Evolutionary conservation across 1,139 yeast genomes (phyloP).

Genomic region (Hemisphaericaspora subhashii): DNA sequence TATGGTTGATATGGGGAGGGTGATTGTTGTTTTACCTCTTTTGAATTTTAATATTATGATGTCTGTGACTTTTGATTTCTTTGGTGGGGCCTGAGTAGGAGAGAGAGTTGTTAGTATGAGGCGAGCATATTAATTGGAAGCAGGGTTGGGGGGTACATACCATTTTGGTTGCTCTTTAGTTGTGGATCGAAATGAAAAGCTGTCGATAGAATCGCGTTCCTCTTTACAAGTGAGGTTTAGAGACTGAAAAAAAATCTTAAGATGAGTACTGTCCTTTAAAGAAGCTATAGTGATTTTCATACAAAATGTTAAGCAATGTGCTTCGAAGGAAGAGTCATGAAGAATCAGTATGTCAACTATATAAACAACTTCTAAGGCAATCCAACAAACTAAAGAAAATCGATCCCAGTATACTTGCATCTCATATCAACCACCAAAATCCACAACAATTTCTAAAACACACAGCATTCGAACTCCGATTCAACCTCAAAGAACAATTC

Average conservation of each 20-base stretch:
- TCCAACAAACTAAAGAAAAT: constrained; percentile 8
- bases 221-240: not conserved
- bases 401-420: not conserved
- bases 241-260: not conserved
- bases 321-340: constrained; percentile 3
- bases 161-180: constrained; percentile 6
- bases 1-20: constrained; percentile 32
- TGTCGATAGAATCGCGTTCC: not conserved
- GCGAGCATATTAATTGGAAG: not conserved
- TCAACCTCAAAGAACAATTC: constrained; percentile 21
- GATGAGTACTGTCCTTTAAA: not conserved
- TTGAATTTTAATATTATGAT: constrained; percentile 45
- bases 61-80: constrained; percentile 20
- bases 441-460: constrained; percentile 4
- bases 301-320: not conserved
- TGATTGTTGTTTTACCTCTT: constrained; percentile 42
- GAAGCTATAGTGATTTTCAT: not conserved
- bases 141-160: constrained; percentile 6
- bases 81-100: constrained; percentile 41
- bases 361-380: constrained; percentile 22
- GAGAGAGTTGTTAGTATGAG: constrained; percentile 19
- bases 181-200: not conserved
- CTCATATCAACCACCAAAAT: not conserved
- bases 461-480: constrained; percentile 18
- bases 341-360: constrained; percentile 15